Conservation (phyloP, 192 early-diverging fungal species). For the Backusella westeae region DNA sequence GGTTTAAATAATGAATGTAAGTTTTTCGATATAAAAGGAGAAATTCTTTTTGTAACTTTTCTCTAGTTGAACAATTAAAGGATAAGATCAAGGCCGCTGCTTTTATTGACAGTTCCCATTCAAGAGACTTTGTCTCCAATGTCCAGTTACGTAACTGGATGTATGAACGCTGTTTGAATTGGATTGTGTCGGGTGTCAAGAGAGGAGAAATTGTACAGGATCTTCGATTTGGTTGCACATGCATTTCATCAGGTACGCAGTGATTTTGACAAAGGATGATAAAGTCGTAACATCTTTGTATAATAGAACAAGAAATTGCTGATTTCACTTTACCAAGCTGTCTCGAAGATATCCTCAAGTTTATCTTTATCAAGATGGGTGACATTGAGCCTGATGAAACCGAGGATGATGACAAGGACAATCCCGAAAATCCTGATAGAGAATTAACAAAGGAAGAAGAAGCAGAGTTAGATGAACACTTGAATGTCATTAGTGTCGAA, state of each 20-base stretch:
- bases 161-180: conserved; percentile 22
- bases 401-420: neutral
- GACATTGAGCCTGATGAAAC: conserved; percentile 4
- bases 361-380: conserved; percentile 12
- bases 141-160: conserved; percentile 21
- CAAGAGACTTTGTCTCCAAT: conserved; percentile 8
- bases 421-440: neutral
- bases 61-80: conserved; percentile 24
- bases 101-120: conserved; percentile 19
- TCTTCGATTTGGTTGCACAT: conserved; percentile 24
- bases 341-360: conserved; percentile 22
- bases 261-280: too few species aligned
- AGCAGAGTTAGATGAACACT: conserved; percentile 12
- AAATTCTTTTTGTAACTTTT: too few species aligned
- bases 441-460: conserved; percentile 10
- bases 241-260: conserved; percentile 19
- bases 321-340: conserved; percentile 21
- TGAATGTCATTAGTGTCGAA: neutral
- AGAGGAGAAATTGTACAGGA: conserved; percentile 4
- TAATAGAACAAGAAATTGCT: conserved; percentile 24
- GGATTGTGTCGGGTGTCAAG: conserved; percentile 8
- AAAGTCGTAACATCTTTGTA: too few species aligned
- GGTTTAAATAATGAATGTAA: conserved; percentile 28
- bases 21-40: neutral
- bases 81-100: conserved; percentile 12